phyloP scores from a whole-genome alignment of 768 basidiomycete species.

The Krasilnikovozyma curviuscula region DNA sequence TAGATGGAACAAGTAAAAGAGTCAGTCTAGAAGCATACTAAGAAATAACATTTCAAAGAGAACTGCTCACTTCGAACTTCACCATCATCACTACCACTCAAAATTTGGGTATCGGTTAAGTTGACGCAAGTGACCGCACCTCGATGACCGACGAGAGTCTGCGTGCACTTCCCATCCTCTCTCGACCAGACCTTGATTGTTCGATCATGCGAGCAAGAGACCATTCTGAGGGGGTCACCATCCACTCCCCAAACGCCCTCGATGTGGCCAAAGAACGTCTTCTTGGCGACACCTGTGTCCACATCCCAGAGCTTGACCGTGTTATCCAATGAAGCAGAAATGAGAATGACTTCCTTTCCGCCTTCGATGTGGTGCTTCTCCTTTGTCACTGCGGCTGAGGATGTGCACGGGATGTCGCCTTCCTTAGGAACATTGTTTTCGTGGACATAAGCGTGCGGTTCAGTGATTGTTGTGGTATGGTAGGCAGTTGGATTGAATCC shows the following conservation, averaged over 20 bases:
- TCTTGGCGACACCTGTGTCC: slow-evolving; percentile 52
- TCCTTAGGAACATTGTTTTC: background rate
- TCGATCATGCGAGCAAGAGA: slow-evolving; percentile 82
- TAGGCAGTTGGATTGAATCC: slow-evolving; percentile 1
- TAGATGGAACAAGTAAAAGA: background rate
- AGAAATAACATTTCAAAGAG: background rate
- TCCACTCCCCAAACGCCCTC: slow-evolving; percentile 97
- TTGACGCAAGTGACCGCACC: slow-evolving; percentile 82
- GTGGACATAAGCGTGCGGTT: background rate
- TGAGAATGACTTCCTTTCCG: slow-evolving; percentile 36
- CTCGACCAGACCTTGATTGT: slow-evolving; percentile 96
- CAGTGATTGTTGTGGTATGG: slow-evolving; percentile 5
- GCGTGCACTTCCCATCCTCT: slow-evolving; percentile 66
- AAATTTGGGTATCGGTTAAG: slow-evolving; percentile 82
- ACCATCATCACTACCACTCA: slow-evolving; percentile 89
- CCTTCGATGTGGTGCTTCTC: slow-evolving; percentile 2
- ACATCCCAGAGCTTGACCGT: slow-evolving; percentile 94
- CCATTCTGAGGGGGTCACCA: slow-evolving; percentile 64
- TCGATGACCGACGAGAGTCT: slow-evolving; percentile 81
- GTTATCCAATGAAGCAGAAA: slow-evolving; percentile 82
- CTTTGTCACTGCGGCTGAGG: background rate
- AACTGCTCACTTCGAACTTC: slow-evolving; percentile 37
- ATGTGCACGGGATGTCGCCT: background rate
- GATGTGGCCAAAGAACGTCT: slow-evolving; percentile 68
- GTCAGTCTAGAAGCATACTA: background rate